These are phyloP conservation scores for Pachysandra terminalis DNA, from an alignment of 164 flowering plant species.

Conservation along the genomic window DNA sequence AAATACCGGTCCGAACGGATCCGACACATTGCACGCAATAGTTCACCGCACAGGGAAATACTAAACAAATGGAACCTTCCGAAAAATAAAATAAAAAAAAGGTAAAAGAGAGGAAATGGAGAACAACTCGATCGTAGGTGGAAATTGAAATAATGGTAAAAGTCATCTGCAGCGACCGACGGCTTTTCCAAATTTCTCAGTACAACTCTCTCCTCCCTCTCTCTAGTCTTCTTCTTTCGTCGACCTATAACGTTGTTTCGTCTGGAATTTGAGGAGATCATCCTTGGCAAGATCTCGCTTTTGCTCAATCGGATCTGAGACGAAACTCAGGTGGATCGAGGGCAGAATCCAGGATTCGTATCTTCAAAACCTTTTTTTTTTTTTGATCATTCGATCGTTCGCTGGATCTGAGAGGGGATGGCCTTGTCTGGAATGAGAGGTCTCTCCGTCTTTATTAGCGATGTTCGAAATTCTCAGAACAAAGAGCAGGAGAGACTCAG, in stretches of 20 bases:
- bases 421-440: slow-evolving; percentile 97
- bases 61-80: not conserved
- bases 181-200: slow-evolving; percentile 30
- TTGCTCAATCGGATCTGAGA: slow-evolving; percentile 12
- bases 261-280: not conserved
- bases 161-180: slow-evolving; percentile 35
- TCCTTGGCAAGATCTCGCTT: slow-evolving; percentile 9
- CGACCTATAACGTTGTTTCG: not conserved
- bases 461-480: slow-evolving; percentile 87
- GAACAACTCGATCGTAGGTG: slow-evolving; percentile 7
- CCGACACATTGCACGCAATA: too few relatives aligned
- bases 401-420: slow-evolving; percentile 67
- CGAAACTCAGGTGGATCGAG: not conserved
- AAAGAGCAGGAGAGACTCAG: slow-evolving; percentile 84
- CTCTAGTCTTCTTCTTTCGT: slow-evolving; percentile 2
- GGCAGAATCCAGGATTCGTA: slow-evolving; percentile 4
- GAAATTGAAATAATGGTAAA: slow-evolving; percentile 22
- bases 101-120: not conserved
- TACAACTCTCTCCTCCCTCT: slow-evolving; percentile 12
- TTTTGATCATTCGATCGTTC: slow-evolving; percentile 5
- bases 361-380: not conserved
- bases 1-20: too few relatives aligned
- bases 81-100: not conserved
- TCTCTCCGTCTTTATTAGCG: slow-evolving; percentile 95
- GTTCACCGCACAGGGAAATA: too few relatives aligned